A percentile compares a stretch with the other conserved stretches of the same genome.
Conservation (phyloP, 2,329 filamentous ascomycete species). For the Colletotrichum shisoi region DNA sequence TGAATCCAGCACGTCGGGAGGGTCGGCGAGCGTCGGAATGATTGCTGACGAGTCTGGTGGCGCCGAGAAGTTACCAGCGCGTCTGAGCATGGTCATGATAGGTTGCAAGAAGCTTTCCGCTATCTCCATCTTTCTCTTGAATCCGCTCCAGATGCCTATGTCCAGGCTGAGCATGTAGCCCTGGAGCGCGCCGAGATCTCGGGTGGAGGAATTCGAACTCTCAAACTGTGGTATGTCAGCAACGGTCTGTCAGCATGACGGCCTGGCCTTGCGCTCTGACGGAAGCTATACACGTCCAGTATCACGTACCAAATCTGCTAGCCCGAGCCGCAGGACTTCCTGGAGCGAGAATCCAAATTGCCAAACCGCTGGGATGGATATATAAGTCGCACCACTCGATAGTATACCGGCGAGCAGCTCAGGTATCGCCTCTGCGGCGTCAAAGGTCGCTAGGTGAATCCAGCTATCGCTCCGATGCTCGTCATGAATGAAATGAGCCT, state of each 20-base stretch:
- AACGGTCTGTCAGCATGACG: not conserved
- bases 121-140: constrained; percentile 52
- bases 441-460: constrained; percentile 50
- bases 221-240: constrained; percentile 44
- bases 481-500: constrained; percentile 47
- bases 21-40: constrained; percentile 24
- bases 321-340: constrained; percentile 49
- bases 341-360: constrained; percentile 54
- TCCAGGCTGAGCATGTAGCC: constrained; percentile 49
- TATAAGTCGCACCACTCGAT: constrained; percentile 50
- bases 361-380: constrained; percentile 49
- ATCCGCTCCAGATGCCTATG: constrained; percentile 50
- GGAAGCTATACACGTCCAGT: not conserved
- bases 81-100: constrained; percentile 49
- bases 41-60: constrained; percentile 25
- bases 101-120: constrained; percentile 51
- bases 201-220: constrained; percentile 45
- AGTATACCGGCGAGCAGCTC: constrained; percentile 51
- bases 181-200: constrained; percentile 48
- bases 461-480: constrained; percentile 35
- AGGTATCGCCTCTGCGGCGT: constrained; percentile 48
- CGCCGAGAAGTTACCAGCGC: constrained; percentile 46
- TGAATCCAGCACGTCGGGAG: constrained; percentile 37
- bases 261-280: not conserved
- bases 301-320: constrained; percentile 41